phyloP scores from a whole-genome alignment of 768 basidiomycete species.

The Suillus placidus region DNA sequence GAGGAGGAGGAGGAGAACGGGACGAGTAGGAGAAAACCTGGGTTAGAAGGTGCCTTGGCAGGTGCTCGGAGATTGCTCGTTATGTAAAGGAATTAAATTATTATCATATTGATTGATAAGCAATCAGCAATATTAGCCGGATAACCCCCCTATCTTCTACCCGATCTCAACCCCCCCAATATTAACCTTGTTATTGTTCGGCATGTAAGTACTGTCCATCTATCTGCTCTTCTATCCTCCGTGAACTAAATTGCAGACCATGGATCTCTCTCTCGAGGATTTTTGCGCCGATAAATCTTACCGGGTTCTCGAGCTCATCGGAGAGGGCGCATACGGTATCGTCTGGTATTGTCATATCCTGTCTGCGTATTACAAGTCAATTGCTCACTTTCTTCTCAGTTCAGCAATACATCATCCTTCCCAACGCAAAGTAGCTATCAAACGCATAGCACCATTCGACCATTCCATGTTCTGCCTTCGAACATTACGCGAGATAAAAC shows the following conservation, averaged over 20 bases:
- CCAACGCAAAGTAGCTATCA: slow-evolving; percentile 89
- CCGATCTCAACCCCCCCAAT: not conserved
- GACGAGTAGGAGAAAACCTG: slow-evolving; percentile 5
- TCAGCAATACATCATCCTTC: slow-evolving; percentile 80
- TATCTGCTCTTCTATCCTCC: slow-evolving; percentile 1
- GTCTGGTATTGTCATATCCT: slow-evolving; percentile 54
- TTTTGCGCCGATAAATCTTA: slow-evolving; percentile 62
- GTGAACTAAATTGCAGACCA: slow-evolving; percentile 13
- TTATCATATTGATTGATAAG: slow-evolving; percentile 9
- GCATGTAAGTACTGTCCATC: slow-evolving; percentile 6
- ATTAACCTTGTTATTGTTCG: slow-evolving; percentile 1
- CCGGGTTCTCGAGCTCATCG: slow-evolving; percentile 80
- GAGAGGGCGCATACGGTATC: slow-evolving; percentile 94
- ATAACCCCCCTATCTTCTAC: slow-evolving; percentile 1
- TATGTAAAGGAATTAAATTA: slow-evolving; percentile 9
- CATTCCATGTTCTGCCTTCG: slow-evolving; percentile 90
- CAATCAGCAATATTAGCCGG: slow-evolving; percentile 6
- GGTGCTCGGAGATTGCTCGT: slow-evolving; percentile 8
- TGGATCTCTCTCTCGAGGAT: slow-evolving; percentile 38
- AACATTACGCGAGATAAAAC: slow-evolving; percentile 89
- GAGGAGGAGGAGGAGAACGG: slow-evolving; percentile 3
- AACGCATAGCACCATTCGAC: slow-evolving; percentile 94
- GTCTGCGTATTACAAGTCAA: slow-evolving; percentile 1
- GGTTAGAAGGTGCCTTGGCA: slow-evolving; percentile 2
- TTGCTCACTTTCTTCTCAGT: slow-evolving; percentile 34